These are phyloP conservation scores for Aspergillus nidulans DNA, from an alignment of 495 filamentous ascomycete species.

Conservation along the genomic window DNA sequence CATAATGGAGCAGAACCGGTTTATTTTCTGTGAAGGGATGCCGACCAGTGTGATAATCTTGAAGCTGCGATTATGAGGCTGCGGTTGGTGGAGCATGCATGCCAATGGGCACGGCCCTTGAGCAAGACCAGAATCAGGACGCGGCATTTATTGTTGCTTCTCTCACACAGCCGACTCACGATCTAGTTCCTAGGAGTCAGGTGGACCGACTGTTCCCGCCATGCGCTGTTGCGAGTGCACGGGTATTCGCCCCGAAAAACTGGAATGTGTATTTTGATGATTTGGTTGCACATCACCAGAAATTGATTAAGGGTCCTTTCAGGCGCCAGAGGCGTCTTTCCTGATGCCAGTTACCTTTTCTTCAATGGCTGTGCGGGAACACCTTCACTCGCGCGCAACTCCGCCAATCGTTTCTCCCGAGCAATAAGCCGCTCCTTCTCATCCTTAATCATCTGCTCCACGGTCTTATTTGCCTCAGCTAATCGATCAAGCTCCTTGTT, in stretches of 20 bases:
- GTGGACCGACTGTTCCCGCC: neutral
- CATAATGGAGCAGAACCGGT: too few species aligned
- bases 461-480: constrained; percentile 56
- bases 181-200: neutral
- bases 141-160: neutral
- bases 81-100: too few species aligned
- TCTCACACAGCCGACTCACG: neutral
- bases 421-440: constrained; percentile 60
- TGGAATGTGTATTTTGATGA: too few species aligned
- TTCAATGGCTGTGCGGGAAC: constrained; percentile 34
- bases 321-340: neutral
- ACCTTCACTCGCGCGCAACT: constrained; percentile 54
- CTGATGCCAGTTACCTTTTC: constrained; percentile 31
- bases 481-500: constrained; percentile 60
- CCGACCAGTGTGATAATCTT: too few species aligned
- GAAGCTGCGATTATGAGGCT: too few species aligned
- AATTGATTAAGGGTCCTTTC: neutral
- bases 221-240: neutral
- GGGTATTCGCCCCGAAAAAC: neutral
- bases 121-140: neutral
- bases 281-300: neutral
- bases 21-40: too few species aligned
- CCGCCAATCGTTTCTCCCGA: constrained; percentile 59
- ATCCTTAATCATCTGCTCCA: constrained; percentile 65
- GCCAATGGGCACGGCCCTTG: too few species aligned